These are phyloP conservation scores for Jamesozyma gamospora DNA, from an alignment of 805 yeast species.

Conservation along the genomic window DNA sequence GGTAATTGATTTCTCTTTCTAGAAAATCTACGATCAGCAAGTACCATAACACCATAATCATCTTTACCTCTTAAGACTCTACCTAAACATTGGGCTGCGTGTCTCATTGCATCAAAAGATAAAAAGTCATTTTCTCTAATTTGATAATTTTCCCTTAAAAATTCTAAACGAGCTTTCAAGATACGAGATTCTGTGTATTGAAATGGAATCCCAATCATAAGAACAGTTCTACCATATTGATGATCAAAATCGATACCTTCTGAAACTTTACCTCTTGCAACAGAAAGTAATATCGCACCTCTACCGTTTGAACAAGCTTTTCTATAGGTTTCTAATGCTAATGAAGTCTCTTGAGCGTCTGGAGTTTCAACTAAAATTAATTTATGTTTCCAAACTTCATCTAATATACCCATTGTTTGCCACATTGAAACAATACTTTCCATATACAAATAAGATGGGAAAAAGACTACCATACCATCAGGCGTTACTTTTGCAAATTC, in stretches of 20 bases:
- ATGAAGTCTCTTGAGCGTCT: slow-evolving; percentile 95
- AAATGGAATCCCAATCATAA: slow-evolving; percentile 98
- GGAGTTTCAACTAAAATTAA: slow-evolving; percentile 94
- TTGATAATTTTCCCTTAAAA: slow-evolving; percentile 83
- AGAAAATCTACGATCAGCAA: slow-evolving; percentile 89
- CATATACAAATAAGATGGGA: slow-evolving; percentile 95
- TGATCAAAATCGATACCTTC: slow-evolving; percentile 99
- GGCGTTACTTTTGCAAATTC: slow-evolving; percentile 95
- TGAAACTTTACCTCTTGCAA: slow-evolving; percentile 97
- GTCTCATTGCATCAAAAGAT: slow-evolving; percentile 98
- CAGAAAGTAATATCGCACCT: slow-evolving; percentile 92
- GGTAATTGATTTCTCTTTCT: slow-evolving; percentile 83
- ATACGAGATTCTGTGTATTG: slow-evolving; percentile 97
- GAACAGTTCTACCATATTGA: slow-evolving; percentile 93
- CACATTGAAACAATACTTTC: slow-evolving; percentile 96
- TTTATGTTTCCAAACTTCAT: slow-evolving; percentile 97
- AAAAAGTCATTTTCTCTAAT: slow-evolving; percentile 89
- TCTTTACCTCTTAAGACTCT: slow-evolving; percentile 96
- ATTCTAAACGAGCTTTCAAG: slow-evolving; percentile 87
- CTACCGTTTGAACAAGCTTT: slow-evolving; percentile 96
- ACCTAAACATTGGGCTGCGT: slow-evolving; percentile 97
- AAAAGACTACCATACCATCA: slow-evolving; percentile 95
- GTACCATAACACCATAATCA: slow-evolving; percentile 96
- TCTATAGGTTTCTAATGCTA: slow-evolving; percentile 90
- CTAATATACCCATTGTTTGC: slow-evolving; percentile 97